Conservation (phyloP, 2,329 filamentous ascomycete genomes). For the Penicillium sp. region DNA sequence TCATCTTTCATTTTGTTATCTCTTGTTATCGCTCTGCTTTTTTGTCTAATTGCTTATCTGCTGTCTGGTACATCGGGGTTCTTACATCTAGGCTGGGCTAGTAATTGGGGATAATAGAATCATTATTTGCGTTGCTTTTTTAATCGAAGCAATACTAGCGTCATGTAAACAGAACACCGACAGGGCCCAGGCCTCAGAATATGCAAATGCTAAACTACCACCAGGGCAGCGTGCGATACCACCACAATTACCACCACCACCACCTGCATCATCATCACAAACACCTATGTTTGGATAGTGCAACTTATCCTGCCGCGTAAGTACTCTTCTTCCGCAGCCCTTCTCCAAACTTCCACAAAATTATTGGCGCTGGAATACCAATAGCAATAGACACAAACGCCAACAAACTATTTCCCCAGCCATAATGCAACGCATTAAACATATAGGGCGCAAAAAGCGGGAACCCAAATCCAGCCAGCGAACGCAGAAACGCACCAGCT, state of each 20-base stretch:
- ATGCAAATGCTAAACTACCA: background rate
- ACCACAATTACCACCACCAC: too few relatives aligned
- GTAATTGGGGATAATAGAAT: background rate
- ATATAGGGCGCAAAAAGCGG: constrained; percentile 45
- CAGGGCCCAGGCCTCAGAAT: background rate
- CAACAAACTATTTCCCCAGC: constrained; percentile 45
- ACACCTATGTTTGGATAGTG: too few relatives aligned
- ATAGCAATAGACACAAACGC: constrained; percentile 41
- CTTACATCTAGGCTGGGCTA: background rate
- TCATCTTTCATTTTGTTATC: background rate
- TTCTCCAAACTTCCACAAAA: constrained; percentile 54
- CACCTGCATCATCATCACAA: too few relatives aligned
- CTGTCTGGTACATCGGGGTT: background rate
- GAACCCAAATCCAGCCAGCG: constrained; percentile 42
- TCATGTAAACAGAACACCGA: background rate
- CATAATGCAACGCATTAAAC: constrained; percentile 38
- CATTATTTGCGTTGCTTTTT: background rate
- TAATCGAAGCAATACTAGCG: background rate
- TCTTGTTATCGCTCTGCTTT: background rate
- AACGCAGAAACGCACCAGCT: constrained; percentile 36
- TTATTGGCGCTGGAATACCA: constrained; percentile 49
- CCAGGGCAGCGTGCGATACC: background rate
- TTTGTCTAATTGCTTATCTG: background rate
- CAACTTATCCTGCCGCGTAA: constrained; percentile 45
- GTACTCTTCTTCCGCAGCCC: constrained; percentile 47